phyloP scores from a whole-genome alignment of 2,329 filamentous ascomycete genomes.

The Teratosphaeria gauchensis region DNA sequence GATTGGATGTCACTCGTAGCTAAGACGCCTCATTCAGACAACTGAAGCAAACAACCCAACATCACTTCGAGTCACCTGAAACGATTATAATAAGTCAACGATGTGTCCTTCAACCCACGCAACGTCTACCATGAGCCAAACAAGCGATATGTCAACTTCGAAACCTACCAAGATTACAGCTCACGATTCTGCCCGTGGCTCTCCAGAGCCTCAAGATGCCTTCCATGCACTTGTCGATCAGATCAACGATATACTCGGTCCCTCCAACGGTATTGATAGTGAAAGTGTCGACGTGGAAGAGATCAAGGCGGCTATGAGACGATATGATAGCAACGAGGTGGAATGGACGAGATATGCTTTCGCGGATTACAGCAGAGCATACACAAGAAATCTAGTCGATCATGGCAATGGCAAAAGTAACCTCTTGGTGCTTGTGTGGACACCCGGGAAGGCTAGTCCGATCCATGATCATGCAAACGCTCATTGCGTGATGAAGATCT shows the following conservation, averaged over 20 bases:
- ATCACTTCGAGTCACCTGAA: neutral
- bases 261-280: conserved; percentile 71
- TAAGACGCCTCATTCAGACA: neutral
- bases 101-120: neutral
- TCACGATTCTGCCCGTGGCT: conserved; percentile 20
- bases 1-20: neutral
- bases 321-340: conserved; percentile 57
- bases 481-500: conserved; percentile 85
- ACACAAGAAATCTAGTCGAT: conserved; percentile 83
- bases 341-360: conserved; percentile 72
- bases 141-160: neutral
- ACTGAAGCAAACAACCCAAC: neutral
- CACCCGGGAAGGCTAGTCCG: conserved; percentile 68
- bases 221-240: conserved; percentile 25
- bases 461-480: conserved; percentile 75
- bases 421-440: conserved; percentile 81
- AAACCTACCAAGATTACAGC: neutral
- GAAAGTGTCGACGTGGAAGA: conserved; percentile 68
- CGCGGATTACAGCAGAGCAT: conserved; percentile 57
- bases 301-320: conserved; percentile 62
- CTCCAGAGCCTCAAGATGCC: conserved; percentile 13
- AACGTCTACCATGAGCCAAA: neutral
- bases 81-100: neutral
- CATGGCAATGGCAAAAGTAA: conserved; percentile 78
- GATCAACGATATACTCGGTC: conserved; percentile 67